A percentile compares a stretch with the other conserved stretches of the same genome.
These are phyloP conservation scores for Cryptosporidium andersoni DNA, from an alignment of 169 alveolate genomes.

Conservation along the genomic window DNA sequence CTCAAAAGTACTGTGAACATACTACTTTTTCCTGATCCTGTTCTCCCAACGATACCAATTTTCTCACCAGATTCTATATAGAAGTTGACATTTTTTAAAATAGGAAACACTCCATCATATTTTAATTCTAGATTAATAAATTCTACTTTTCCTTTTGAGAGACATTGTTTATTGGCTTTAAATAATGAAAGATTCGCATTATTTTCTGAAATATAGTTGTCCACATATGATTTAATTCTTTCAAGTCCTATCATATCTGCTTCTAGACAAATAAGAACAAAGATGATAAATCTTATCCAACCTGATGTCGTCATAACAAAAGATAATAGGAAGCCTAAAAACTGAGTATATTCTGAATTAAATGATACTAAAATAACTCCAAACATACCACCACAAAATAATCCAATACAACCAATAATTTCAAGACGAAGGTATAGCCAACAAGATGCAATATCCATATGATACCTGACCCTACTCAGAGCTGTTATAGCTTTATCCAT, in stretches of 20 bases:
- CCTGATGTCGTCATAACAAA: conserved; percentile 66
- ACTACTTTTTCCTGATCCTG: conserved; percentile 88
- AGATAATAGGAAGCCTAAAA: conserved; percentile 34
- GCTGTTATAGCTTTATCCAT: conserved; percentile 18
- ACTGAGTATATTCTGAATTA: conserved; percentile 7
- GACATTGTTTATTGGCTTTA: conserved; percentile 1
- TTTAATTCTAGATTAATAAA: conserved; percentile 17
- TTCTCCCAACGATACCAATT: conserved; percentile 85
- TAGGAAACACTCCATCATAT: neutral
- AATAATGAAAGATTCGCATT: neutral
- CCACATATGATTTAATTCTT: conserved; percentile 47
- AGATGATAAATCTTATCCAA: conserved; percentile 48
- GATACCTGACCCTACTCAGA: conserved; percentile 42
- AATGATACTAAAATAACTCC: conserved; percentile 41
- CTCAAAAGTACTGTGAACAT: conserved; percentile 75
- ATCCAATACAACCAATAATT: conserved; percentile 45
- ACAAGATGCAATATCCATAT: conserved; percentile 38
- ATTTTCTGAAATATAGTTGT: conserved; percentile 12
- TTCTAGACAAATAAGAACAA: conserved; percentile 21
- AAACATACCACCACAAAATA: conserved; percentile 26
- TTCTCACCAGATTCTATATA: conserved; percentile 74
- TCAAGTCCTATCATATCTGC: conserved; percentile 69
- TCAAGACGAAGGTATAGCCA: conserved; percentile 65
- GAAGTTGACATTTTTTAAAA: conserved; percentile 60
- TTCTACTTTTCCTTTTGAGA: conserved; percentile 43